A percentile compares a stretch with the other conserved stretches of the same genome.
Conservation (phyloP, 208 protist species). For the Trypanosoma melophagium region DNA sequence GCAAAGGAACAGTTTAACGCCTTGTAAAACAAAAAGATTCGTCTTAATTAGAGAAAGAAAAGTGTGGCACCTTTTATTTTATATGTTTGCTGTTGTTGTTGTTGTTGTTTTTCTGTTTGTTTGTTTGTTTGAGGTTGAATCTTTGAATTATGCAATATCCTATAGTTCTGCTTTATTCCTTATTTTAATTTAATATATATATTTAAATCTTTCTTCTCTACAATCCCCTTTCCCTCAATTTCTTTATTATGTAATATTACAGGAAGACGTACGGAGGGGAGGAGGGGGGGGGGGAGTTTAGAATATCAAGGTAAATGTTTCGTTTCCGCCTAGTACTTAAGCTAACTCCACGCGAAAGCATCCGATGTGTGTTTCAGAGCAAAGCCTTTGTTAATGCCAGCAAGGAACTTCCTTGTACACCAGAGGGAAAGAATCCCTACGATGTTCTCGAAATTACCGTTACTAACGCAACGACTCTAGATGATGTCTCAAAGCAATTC, state of each 20-base stretch:
- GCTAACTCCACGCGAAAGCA: conserved; percentile 8
- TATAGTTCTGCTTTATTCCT: too few relatives aligned
- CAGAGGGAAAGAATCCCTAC: conserved; percentile 86
- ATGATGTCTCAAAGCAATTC: conserved; percentile 88
- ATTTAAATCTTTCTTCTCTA: conserved; percentile 19
- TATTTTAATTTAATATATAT: conserved; percentile 3
- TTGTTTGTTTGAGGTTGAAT: neutral
- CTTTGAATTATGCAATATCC: too few relatives aligned
- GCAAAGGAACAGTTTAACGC: conserved; percentile 63
- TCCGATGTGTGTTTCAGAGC: conserved; percentile 73
- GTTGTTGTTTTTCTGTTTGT: neutral
- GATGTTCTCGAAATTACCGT: conserved; percentile 87
- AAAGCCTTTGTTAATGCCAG: conserved; percentile 74
- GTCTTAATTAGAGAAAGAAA: conserved; percentile 8
- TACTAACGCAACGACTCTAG: conserved; percentile 61
- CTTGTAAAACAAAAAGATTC: conserved; percentile 8
- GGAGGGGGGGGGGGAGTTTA: neutral
- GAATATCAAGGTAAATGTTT: conserved; percentile 10
- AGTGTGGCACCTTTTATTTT: neutral
- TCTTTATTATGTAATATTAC: neutral
- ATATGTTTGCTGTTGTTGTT: neutral
- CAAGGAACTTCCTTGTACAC: conserved; percentile 78
- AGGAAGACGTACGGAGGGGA: neutral
- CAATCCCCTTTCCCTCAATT: conserved; percentile 1
- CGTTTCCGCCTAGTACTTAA: conserved; percentile 19